Base-by-base conservation (phyloP, 2,329 filamentous ascomycete genomes). In the Botrytis squamosa region DNA sequence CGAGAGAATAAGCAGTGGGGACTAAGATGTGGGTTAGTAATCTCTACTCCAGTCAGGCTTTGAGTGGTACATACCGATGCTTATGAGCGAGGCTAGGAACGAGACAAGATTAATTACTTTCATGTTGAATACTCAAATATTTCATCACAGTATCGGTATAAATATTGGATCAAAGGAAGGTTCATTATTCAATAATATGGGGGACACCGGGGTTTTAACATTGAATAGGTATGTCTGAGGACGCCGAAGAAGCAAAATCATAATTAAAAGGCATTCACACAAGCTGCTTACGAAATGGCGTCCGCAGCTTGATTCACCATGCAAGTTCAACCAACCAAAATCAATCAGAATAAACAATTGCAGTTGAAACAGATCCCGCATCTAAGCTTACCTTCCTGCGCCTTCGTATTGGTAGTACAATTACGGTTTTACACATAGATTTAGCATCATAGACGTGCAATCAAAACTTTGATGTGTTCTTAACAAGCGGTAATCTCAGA, bases 1-100 rank as follows among this genome's bases (percentile, higher is more conserved):
- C 75, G 42, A 79, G 74, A 6, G 77, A 66, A 18, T 71, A 62
- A 25, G 62, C 60, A 42, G 74, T 67, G 16, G 76, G 69, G n/a
- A 71, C 77, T 77, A 40, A 1, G 36, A 60, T 68, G 16, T 42
- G n/a, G 2, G 29, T 72, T 4, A 67, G 62, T n/a, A 6, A 8
- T 14, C 5, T 14, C 55, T 22, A 33, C 20, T 12, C 8, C 25
- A 55, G 25, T 14, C 40, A 44, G 70, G 60, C 60, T 42, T 25
- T 4, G 33, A 29, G n/a, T 10, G 12, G 10, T 52, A 60, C 65
- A 46, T 62, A 73, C 71, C 18, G 1, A 73, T 70, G 29, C 71
- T 46, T 55, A 67, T 42, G 20, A 65, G n/a, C 33, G 52, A 42
- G 33, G 57, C 65, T 6, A 70, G 14, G 6, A 63, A 33, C n/a